Percentiles rank a stretch among this genome's conserved stretches.
These are phyloP conservation scores for Camellia sinensis DNA, from an alignment of 148 eudicot genomes.

Conservation along the genomic window DNA sequence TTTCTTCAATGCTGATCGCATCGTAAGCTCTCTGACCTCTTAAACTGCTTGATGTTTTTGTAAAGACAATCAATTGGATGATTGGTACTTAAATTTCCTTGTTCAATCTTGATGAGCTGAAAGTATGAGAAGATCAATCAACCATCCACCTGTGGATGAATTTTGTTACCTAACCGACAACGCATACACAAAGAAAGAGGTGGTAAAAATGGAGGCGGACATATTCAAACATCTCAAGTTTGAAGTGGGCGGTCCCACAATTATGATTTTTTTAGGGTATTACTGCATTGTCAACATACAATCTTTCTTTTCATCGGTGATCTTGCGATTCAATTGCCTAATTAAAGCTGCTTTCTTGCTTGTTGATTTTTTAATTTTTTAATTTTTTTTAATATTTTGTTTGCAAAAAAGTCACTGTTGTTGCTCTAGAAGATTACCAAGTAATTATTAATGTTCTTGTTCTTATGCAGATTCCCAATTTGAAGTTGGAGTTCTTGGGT, in stretches of 20 bases:
- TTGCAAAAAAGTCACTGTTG: constrained; percentile 48
- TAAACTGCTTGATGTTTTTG: too few species aligned
- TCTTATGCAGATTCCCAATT: constrained; percentile 38
- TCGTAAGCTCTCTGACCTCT: constrained; percentile 48
- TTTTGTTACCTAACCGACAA: constrained; percentile 81
- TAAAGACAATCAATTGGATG: not conserved
- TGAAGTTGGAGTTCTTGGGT: constrained; percentile 65
- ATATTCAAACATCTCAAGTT: constrained; percentile 57
- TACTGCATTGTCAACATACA: not conserved
- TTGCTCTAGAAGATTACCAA: constrained; percentile 43
- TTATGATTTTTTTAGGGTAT: constrained; percentile 65
- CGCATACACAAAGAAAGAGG: constrained; percentile 72
- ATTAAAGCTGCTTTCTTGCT: too few species aligned
- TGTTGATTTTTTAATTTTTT: not conserved
- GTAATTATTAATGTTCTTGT: not conserved
- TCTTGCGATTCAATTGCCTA: too few species aligned
- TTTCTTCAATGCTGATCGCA: constrained; percentile 81
- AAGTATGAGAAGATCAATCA: constrained; percentile 83
- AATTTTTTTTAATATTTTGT: too few species aligned
- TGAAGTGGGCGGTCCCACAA: constrained; percentile 73
- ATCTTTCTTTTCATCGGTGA: not conserved
- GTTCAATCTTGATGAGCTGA: constrained; percentile 20
- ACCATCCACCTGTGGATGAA: constrained; percentile 62
- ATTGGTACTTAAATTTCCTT: not conserved
- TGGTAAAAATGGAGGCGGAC: constrained; percentile 83